A percentile compares a stretch with the other conserved stretches of the same genome.
Evolutionary conservation across 495 filamentous ascomycete genomes (phyloP).

Genomic region (Daldinia bambusicola): DNA sequence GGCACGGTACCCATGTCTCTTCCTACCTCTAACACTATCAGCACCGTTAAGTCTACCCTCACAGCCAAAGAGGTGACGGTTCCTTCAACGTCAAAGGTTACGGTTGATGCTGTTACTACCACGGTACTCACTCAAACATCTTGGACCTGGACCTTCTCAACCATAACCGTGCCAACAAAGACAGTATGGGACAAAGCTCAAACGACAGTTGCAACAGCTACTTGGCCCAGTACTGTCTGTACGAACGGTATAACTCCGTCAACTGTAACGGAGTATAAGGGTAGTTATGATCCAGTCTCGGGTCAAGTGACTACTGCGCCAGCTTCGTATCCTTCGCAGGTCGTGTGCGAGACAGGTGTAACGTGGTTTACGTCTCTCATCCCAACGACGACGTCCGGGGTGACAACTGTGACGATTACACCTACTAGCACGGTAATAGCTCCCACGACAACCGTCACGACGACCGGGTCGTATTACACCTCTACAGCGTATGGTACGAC

Average conservation of each 20-base stretch:
- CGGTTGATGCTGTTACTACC: conserved; percentile 18
- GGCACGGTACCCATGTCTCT: conserved; percentile 30
- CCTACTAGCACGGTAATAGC: conserved; percentile 25
- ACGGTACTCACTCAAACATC: conserved; percentile 11
- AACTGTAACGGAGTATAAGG: conserved; percentile 44
- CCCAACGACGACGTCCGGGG: conserved; percentile 36
- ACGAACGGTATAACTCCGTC: conserved; percentile 31
- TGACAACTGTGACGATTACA: conserved; percentile 37
- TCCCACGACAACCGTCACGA: conserved; percentile 25
- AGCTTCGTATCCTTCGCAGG: conserved; percentile 35
- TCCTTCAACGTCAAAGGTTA: conserved; percentile 12
- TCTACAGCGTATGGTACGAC: conserved; percentile 25
- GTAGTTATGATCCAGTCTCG: conserved; percentile 36
- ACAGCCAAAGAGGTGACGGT: conserved; percentile 32
- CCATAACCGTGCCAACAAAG: conserved; percentile 12
- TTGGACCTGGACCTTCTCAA: background rate
- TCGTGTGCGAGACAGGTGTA: conserved; percentile 30
- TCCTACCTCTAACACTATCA: conserved; percentile 21
- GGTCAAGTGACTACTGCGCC: conserved; percentile 37
- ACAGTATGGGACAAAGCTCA: conserved; percentile 10
- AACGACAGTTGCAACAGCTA: conserved; percentile 36
- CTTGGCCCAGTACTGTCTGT: conserved; percentile 34
- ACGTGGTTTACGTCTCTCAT: conserved; percentile 20
- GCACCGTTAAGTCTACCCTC: conserved; percentile 13
- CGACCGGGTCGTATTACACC: conserved; percentile 2